These are phyloP conservation scores for Aspergillus homomorphus DNA, from an alignment of 495 filamentous ascomycete species.

Conservation along the genomic window DNA sequence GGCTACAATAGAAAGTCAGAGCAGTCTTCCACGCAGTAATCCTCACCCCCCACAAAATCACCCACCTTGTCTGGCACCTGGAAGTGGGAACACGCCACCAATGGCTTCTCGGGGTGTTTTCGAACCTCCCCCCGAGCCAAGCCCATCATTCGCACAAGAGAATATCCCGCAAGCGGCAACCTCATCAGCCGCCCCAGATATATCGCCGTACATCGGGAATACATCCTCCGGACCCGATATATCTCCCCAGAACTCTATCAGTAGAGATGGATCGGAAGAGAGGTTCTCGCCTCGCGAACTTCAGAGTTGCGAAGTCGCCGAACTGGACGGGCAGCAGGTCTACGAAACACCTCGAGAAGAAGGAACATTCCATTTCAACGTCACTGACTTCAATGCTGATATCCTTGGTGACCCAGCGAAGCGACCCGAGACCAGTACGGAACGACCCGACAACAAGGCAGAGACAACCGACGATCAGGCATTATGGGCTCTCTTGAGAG, in stretches of 20 bases:
- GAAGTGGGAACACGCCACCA: background rate
- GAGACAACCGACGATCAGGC: conserved; percentile 14
- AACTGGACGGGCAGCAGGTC: conserved; percentile 43
- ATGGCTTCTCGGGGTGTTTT: background rate
- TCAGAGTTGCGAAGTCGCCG: conserved; percentile 33
- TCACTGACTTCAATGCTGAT: conserved; percentile 23
- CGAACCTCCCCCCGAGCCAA: background rate
- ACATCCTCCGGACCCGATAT: conserved; percentile 1
- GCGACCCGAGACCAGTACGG: conserved; percentile 11
- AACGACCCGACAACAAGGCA: conserved; percentile 12
- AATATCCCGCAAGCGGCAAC: conserved; percentile 7
- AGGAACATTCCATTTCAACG: conserved; percentile 21
- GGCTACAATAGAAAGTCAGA: conserved; percentile 31
- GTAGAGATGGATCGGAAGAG: background rate
- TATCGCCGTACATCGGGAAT: background rate
- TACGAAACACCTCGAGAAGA: conserved; percentile 14
- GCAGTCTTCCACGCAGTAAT: conserved; percentile 22
- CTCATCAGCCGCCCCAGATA: conserved; percentile 3
- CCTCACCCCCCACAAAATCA: conserved; percentile 11
- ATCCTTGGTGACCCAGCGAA: background rate
- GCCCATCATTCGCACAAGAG: conserved; percentile 1
- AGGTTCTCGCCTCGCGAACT: background rate
- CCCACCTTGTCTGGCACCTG: conserved; percentile 8
- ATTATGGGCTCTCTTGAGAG: conserved; percentile 31
- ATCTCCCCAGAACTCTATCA: background rate